A percentile compares a stretch with the other conserved stretches of the same genome.
Evolutionary conservation across 345 rosid species (phyloP).

Genomic region (Moringa oleifera): DNA sequence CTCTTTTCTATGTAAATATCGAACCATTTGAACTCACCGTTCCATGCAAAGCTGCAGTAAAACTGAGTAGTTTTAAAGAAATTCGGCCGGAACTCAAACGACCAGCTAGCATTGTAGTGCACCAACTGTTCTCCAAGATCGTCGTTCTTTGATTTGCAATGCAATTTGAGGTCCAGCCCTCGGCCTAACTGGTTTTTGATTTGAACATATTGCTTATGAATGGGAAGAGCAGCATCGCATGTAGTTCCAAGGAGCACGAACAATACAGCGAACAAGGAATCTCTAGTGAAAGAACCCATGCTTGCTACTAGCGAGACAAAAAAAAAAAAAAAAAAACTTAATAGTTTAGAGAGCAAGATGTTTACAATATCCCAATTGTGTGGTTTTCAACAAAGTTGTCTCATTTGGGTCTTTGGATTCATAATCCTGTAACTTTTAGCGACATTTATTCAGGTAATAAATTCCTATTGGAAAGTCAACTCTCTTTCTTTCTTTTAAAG

Average conservation of each 20-base stretch:
- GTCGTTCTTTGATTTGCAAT: slow-evolving; percentile 9
- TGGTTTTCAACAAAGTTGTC: too few relatives aligned
- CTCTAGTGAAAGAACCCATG: too few relatives aligned
- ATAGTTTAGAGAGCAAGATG: too few relatives aligned
- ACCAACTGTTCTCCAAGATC: slow-evolving; percentile 5
- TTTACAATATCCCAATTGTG: too few relatives aligned
- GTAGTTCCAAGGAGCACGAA: neutral
- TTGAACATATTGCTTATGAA: neutral
- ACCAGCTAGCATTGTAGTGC: neutral
- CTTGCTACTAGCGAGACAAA: too few relatives aligned
- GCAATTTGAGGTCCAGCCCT: neutral
- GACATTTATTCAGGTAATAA: too few relatives aligned
- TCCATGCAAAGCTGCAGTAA: slow-evolving; percentile 16
- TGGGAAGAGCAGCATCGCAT: neutral
- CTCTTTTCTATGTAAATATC: slow-evolving; percentile 8
- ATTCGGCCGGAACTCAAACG: slow-evolving; percentile 12
- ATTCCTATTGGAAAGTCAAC: too few relatives aligned
- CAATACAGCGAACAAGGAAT: too few relatives aligned
- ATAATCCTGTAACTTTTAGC: too few relatives aligned
- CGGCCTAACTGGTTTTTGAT: slow-evolving; percentile 1
- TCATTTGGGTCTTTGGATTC: too few relatives aligned
- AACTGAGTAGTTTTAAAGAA: slow-evolving; percentile 6
- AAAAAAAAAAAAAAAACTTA: too few relatives aligned
- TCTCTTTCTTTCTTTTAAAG: too few relatives aligned
- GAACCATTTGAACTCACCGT: neutral